Conservation (phyloP, 495 filamentous ascomycete species). For the Neurospora sp. region DNA sequence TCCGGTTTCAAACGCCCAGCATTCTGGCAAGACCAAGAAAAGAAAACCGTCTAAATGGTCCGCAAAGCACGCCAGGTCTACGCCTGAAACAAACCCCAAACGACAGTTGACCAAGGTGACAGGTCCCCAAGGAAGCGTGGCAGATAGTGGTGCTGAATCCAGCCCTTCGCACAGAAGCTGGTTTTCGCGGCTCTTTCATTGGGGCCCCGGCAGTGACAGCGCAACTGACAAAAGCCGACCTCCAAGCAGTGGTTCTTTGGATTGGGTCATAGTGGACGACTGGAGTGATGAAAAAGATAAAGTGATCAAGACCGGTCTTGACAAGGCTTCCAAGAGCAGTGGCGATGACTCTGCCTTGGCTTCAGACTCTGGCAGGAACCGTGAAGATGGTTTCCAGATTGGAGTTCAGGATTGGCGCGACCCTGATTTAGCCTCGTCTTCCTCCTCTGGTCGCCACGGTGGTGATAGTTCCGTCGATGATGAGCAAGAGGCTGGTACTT, state of each 20-base stretch:
- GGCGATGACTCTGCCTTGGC: slow-evolving; percentile 7
- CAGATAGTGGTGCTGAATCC: slow-evolving; percentile 1
- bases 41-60: slow-evolving; percentile 23
- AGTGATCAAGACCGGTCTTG: slow-evolving; percentile 21
- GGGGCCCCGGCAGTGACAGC: slow-evolving; percentile 29
- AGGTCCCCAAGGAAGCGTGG: slow-evolving; percentile 5
- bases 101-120: slow-evolving; percentile 3
- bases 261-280: slow-evolving; percentile 64
- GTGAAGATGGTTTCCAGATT: slow-evolving; percentile 72
- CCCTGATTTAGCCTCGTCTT: slow-evolving; percentile 54
- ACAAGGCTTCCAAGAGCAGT: slow-evolving; percentile 23
- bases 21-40: slow-evolving; percentile 34
- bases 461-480: slow-evolving; percentile 1
- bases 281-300: slow-evolving; percentile 48
- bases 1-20: slow-evolving; percentile 37
- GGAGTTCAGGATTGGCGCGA: slow-evolving; percentile 91
- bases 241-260: slow-evolving; percentile 72
- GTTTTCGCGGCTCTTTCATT: slow-evolving; percentile 45
- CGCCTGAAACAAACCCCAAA: slow-evolving; percentile 9
- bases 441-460: slow-evolving; percentile 3
- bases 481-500: slow-evolving; percentile 1
- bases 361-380: slow-evolving; percentile 13
- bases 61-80: slow-evolving; percentile 8
- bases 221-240: slow-evolving; percentile 53
- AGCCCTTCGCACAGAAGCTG: slow-evolving; percentile 27